These are phyloP conservation scores for Panicum miliaceum DNA, from an alignment of 176 grass and related monocot genomes.

Conservation along the genomic window DNA sequence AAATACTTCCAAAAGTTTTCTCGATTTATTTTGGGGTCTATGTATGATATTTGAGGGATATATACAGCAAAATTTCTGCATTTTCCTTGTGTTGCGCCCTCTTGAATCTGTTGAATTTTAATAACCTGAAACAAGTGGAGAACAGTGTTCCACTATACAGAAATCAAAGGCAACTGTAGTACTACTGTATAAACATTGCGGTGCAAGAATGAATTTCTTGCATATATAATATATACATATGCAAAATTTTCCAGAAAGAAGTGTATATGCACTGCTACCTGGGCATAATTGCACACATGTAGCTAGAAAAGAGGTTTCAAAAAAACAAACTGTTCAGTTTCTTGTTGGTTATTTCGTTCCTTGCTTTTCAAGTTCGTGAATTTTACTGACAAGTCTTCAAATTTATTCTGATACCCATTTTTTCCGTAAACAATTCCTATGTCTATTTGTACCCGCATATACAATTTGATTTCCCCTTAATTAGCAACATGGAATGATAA, in stretches of 20 bases:
- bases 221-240: background rate
- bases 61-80: conserved; percentile 3
- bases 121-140: conserved; percentile 16
- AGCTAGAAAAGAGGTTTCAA: background rate
- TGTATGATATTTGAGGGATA: background rate
- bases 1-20: background rate
- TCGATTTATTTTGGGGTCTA: background rate
- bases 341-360: background rate
- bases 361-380: background rate
- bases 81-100: background rate
- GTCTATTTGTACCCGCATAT: background rate
- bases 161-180: conserved; percentile 34
- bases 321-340: background rate
- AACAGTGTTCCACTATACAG: conserved; percentile 28
- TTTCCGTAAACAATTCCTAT: background rate
- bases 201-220: background rate
- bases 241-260: background rate
- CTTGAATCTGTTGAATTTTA: conserved; percentile 27
- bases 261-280: background rate
- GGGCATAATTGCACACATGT: background rate
- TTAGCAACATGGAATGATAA: conserved; percentile 44
- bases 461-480: background rate
- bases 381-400: background rate
- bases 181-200: conserved; percentile 14
- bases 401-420: background rate